Conservation (phyloP, 192 early-diverging fungal genomes). For the Anaeromyces robustus region DNA sequence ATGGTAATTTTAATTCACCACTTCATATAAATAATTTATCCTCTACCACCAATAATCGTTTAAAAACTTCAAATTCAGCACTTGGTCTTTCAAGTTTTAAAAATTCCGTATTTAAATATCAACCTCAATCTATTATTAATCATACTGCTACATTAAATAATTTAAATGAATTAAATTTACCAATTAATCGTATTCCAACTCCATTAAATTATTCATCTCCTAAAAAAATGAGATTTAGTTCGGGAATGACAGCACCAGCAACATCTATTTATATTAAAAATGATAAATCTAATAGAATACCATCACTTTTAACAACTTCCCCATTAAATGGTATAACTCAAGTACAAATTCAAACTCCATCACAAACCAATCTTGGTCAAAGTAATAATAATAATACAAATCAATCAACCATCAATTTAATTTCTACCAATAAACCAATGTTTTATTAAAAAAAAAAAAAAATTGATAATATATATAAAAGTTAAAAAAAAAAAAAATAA, state of each 20-base stretch:
- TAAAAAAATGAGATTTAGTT: background rate
- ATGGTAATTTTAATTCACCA: background rate
- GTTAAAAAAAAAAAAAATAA: no score
- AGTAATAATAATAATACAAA: no score
- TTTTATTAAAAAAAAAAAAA: background rate
- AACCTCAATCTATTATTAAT: background rate
- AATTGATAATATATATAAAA: no score
- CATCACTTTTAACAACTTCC: background rate
- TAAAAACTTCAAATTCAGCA: background rate
- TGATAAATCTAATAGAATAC: background rate
- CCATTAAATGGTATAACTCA: background rate
- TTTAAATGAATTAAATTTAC: background rate
- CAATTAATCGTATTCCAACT: background rate
- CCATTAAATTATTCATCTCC: background rate
- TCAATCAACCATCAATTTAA: background rate
- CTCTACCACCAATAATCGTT: no score
- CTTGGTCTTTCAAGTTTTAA: background rate
- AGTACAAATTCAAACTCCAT: background rate
- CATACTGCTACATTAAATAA: background rate
- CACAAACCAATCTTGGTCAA: background rate
- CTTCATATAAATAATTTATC: background rate
- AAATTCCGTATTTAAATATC: background rate
- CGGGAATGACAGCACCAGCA: background rate
- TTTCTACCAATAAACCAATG: background rate
- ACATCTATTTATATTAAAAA: background rate